Evolutionary conservation across 306 rosid species (phyloP).

Genomic region (Styphnolobium japonicum): DNA sequence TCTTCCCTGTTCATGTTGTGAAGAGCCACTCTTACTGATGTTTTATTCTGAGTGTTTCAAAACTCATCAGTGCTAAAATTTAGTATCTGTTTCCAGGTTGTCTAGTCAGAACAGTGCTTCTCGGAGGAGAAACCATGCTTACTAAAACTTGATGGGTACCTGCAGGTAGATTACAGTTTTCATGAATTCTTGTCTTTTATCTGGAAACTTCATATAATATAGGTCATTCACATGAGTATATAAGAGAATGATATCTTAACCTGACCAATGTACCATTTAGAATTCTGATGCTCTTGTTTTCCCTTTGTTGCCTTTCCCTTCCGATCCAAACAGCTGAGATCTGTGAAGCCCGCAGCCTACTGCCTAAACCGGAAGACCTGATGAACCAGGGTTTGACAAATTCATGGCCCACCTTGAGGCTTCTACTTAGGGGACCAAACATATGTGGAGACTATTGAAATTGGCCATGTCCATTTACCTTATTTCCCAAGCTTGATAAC

Average conservation of each 20-base stretch:
- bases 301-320: slow-evolving; percentile 89
- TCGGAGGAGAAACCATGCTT: slow-evolving; percentile 54
- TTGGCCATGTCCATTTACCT: slow-evolving; percentile 66
- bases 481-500: slow-evolving; percentile 71
- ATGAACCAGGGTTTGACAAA: slow-evolving; percentile 92
- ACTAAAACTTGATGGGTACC: slow-evolving; percentile 31
- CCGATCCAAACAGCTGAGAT: slow-evolving; percentile 94
- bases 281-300: slow-evolving; percentile 88
- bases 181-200: slow-evolving; percentile 33
- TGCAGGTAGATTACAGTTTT: slow-evolving; percentile 44
- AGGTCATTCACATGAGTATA: slow-evolving; percentile 35
- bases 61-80: slow-evolving; percentile 24
- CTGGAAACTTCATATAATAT: slow-evolving; percentile 34
- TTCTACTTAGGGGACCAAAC: slow-evolving; percentile 75
- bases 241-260: slow-evolving; percentile 57
- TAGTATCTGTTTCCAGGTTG: slow-evolving; percentile 35
- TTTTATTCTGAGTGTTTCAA: not conserved
- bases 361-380: slow-evolving; percentile 90
- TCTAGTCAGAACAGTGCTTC: slow-evolving; percentile 40
- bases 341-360: slow-evolving; percentile 97
- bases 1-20: not conserved
- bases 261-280: slow-evolving; percentile 67
- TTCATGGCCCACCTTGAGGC: slow-evolving; percentile 93
- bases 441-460: slow-evolving; percentile 59
- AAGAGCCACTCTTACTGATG: not conserved